Base-by-base conservation (phyloP, 148 eudicot genomes). In the Fagopyrum tataricum region DNA sequence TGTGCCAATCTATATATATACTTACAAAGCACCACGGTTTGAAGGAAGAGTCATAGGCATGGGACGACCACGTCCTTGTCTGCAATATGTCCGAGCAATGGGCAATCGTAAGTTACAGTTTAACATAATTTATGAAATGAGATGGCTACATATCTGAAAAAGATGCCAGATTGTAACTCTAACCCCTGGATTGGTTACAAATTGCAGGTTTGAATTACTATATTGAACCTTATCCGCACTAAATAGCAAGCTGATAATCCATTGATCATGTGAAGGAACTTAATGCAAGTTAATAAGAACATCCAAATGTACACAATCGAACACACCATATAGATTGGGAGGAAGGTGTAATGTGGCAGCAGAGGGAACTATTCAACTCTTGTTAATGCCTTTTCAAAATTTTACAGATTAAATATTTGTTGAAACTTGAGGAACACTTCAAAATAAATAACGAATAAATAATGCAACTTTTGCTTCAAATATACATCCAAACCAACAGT, bases 11-110 rank as follows among this genome's bases (percentile, higher is more conserved):
- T 4, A 14, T 5, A 8, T 5, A 8, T 46, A n/a, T n/a, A 72
- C 75, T 72, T 72, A 72, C 75, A 49, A 24, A 52, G 66, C 64
- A 31, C 61, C 75, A 13, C 64, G 75, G 64, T 72, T 72, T 18
- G 23, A 12, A 47, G 44, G 61, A 72, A 23, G 44, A 72, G 9
- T 31, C 75, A 72, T 47, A 47, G 66, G 7, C 41, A 39, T 53
- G 3, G 31, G 56, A 13, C 64, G 44, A 9, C 44, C 75, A 2
- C 75, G 40, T 2, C 47, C 64, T 31, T 20, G 75, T 53, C 75
- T 72, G 75, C 48, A 52, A 49, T 8, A 26, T 14, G 5, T 64
- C 18, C 17, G 23, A 58, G 37, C 61, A 55, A 53, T 53, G 59
- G n/a, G 23, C 49, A 41, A 9, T 39, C 13, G 37, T 31, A 31